Conservation (phyloP, 805 yeast genomes). For the Candida coquimbonensis region DNA sequence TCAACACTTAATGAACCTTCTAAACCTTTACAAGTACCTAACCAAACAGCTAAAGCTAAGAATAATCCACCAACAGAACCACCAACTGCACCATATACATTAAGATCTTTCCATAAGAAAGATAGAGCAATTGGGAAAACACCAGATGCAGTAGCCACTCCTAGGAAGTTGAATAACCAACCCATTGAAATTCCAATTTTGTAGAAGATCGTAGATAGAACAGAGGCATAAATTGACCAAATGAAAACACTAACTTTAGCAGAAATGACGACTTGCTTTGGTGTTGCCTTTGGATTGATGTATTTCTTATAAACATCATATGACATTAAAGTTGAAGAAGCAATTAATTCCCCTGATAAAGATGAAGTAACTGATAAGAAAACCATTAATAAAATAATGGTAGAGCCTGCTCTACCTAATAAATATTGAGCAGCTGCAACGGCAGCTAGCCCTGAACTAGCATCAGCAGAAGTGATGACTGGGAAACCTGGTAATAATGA, state of each 20-base stretch:
- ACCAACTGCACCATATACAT: constrained; percentile 30
- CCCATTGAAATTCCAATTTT: constrained; percentile 30
- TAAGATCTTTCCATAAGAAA: constrained; percentile 32
- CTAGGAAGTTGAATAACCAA: constrained; percentile 34
- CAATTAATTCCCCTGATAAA: constrained; percentile 35
- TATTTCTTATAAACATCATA: constrained; percentile 41
- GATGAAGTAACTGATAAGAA: constrained; percentile 37
- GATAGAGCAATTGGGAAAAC: constrained; percentile 34
- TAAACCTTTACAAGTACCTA: constrained; percentile 29
- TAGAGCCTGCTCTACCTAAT: constrained; percentile 38
- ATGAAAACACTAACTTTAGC: constrained; percentile 37
- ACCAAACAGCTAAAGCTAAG: constrained; percentile 32
- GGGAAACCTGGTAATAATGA: constrained; percentile 26
- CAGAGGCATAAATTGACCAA: constrained; percentile 30
- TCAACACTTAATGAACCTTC: constrained; percentile 30
- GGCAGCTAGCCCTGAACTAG: constrained; percentile 31
- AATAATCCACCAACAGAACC: constrained; percentile 33
- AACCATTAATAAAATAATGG: constrained; percentile 33
- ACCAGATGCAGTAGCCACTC: constrained; percentile 35
- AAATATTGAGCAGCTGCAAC: constrained; percentile 35
- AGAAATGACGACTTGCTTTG: constrained; percentile 32
- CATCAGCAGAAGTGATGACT: constrained; percentile 31
- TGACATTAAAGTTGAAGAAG: constrained; percentile 35
- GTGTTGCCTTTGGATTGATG: constrained; percentile 35
- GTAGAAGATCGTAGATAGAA: constrained; percentile 32